A percentile compares a stretch with the other conserved stretches of the same genome.
Conservation (phyloP, 768 basidiomycete genomes). For the Boletus subparvulus region DNA sequence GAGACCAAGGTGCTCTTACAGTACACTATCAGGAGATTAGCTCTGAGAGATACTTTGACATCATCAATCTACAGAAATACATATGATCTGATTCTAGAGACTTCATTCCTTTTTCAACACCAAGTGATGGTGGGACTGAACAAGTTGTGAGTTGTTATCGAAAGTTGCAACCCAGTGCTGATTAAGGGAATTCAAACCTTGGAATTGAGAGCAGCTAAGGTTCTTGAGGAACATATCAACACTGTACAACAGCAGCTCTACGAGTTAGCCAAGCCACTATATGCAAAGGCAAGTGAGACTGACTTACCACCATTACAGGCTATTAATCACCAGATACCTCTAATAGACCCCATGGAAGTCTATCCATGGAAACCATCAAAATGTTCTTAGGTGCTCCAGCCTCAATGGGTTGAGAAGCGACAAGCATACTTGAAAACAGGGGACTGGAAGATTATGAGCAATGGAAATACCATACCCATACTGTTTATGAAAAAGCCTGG, state of each 20-base stretch:
- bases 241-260: not conserved
- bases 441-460: not conserved
- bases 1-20: too few species aligned
- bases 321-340: conserved; percentile 5
- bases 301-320: not conserved
- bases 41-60: conserved; percentile 33
- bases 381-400: not conserved
- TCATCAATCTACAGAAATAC: conserved; percentile 38
- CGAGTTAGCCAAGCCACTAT: not conserved
- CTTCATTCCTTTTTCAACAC: conserved; percentile 39
- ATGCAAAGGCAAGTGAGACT: too few species aligned
- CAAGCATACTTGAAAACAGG: not conserved
- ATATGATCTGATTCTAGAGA: conserved; percentile 43
- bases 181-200: not conserved
- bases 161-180: too few species aligned
- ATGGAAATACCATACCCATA: not conserved
- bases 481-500: not conserved
- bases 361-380: not conserved
- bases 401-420: conserved; percentile 1
- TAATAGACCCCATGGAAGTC: not conserved
- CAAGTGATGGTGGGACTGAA: conserved; percentile 30
- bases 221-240: not conserved
- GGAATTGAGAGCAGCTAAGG: not conserved
- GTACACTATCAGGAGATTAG: conserved; percentile 17
- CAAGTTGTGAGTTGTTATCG: not conserved